Percentiles rank a stretch among this genome's conserved stretches.
Evolutionary conservation across 2,329 filamentous ascomycete species (phyloP).

Genomic region (Epichloe sp.): DNA sequence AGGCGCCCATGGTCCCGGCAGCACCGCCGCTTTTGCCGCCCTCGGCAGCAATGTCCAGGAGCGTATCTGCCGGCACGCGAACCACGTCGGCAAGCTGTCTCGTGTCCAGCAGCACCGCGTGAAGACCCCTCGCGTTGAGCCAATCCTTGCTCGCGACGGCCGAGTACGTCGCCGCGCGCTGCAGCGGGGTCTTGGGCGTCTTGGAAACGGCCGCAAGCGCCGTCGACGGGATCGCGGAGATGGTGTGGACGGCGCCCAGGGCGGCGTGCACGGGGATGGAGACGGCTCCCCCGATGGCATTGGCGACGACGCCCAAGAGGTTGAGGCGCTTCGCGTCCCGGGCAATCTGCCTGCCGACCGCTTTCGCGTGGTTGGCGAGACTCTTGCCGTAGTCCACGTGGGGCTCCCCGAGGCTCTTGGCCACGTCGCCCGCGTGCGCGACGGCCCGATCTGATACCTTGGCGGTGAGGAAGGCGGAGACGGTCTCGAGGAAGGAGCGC

Average conservation of each 20-base stretch:
- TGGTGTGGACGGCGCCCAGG: too few relatives aligned
- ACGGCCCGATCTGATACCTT: slow-evolving; percentile 30
- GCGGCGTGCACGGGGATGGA: too few relatives aligned
- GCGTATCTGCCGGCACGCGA: slow-evolving; percentile 19
- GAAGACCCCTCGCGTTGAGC: slow-evolving; percentile 25
- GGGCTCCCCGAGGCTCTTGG: too few relatives aligned
- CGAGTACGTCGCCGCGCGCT: slow-evolving; percentile 21
- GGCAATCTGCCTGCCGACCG: too few relatives aligned
- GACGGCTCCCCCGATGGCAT: too few relatives aligned
- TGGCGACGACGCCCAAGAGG: too few relatives aligned
- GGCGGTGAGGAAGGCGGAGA: slow-evolving; percentile 33
- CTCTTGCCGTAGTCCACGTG: too few relatives aligned
- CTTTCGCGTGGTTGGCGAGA: too few relatives aligned
- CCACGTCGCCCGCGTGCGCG: slow-evolving; percentile 26
- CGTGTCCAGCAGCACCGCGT: slow-evolving; percentile 23
- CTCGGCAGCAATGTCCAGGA: slow-evolving; percentile 25
- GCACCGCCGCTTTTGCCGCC: slow-evolving; percentile 9
- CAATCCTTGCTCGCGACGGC: slow-evolving; percentile 30
- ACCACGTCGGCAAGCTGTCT: slow-evolving; percentile 17
- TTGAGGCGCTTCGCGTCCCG: too few relatives aligned
- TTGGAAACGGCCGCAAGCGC: too few relatives aligned
- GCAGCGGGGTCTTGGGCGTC: too few relatives aligned
- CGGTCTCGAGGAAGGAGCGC: slow-evolving; percentile 23
- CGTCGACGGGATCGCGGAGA: too few relatives aligned
- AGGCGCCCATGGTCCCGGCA: slow-evolving; percentile 10